Conservation (phyloP, 495 filamentous ascomycete species). For the Daldinia decipiens region DNA sequence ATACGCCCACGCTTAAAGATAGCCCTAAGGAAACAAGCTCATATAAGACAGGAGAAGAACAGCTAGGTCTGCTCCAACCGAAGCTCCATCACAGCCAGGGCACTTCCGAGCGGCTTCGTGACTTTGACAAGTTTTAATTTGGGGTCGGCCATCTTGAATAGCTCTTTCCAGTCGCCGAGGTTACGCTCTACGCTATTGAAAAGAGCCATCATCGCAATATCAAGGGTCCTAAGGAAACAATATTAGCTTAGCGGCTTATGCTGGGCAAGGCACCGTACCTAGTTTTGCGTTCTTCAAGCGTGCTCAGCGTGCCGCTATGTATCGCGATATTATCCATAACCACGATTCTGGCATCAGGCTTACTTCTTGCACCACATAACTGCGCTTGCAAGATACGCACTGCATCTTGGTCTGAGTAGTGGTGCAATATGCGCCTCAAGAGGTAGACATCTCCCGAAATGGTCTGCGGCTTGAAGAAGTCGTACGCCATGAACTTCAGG, state of each 20-base stretch:
- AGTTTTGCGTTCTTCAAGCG: constrained; percentile 43
- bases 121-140: constrained; percentile 45
- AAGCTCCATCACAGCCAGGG: constrained; percentile 41
- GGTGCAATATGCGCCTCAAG: constrained; percentile 53
- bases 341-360: constrained; percentile 48
- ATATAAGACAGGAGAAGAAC: constrained; percentile 19
- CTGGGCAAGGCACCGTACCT: constrained; percentile 15
- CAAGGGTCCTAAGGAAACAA: constrained; percentile 43
- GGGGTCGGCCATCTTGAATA: constrained; percentile 48
- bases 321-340: constrained; percentile 52
- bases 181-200: constrained; percentile 52
- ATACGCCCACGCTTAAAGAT: constrained; percentile 3
- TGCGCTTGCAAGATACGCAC: constrained; percentile 53
- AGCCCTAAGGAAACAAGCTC: not conserved
- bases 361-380: constrained; percentile 48
- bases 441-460: constrained; percentile 41
- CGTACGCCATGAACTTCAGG: constrained; percentile 45
- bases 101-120: constrained; percentile 37
- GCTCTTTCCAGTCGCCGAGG: constrained; percentile 44
- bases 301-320: constrained; percentile 41
- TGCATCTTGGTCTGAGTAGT: constrained; percentile 55
- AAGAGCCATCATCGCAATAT: constrained; percentile 52
- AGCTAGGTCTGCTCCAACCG: constrained; percentile 24
- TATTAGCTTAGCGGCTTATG: not conserved
- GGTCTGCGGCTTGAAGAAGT: constrained; percentile 51